These are phyloP conservation scores for Cyberlindnera mississippiensis DNA, from an alignment of 805 yeast genomes.

Conservation along the genomic window DNA sequence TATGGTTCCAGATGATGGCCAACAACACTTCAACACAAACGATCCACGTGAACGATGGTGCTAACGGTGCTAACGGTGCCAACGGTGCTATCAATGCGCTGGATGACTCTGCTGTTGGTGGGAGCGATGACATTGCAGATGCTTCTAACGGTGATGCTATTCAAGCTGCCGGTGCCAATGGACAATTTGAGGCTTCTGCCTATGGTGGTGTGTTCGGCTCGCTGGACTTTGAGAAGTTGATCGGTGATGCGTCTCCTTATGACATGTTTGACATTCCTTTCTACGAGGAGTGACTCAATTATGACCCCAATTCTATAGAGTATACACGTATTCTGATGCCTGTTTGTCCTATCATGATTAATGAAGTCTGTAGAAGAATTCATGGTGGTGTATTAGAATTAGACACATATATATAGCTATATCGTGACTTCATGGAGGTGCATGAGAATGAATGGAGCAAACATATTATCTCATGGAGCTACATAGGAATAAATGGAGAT, in stretches of 20 bases:
- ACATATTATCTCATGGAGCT: too few species aligned
- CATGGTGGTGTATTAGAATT: too few species aligned
- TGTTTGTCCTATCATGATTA: too few species aligned
- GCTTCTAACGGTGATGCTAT: conserved; percentile 1
- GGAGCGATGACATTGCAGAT: neutral
- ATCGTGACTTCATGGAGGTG: too few species aligned
- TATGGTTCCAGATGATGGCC: conserved; percentile 27
- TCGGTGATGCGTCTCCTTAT: conserved; percentile 19
- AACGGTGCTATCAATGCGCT: neutral
- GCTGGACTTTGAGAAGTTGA: conserved; percentile 17
- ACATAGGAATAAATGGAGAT: too few species aligned
- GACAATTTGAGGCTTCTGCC: neutral
- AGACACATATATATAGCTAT: too few species aligned
- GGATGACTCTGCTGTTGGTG: conserved; percentile 1
- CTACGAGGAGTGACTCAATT: conserved; percentile 16
- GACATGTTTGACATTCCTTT: conserved; percentile 22
- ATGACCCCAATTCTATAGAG: too few species aligned
- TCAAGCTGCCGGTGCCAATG: neutral
- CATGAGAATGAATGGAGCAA: too few species aligned
- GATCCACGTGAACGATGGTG: conserved; percentile 1
- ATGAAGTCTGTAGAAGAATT: too few species aligned
- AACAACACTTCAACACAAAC: conserved; percentile 6
- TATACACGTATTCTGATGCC: too few species aligned
- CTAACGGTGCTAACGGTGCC: neutral
- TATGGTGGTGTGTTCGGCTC: conserved; percentile 13